Percentiles rank a stretch among this genome's conserved stretches.
Conservation (phyloP, 148 eudicot genomes). For the Pouteria glomerata region DNA sequence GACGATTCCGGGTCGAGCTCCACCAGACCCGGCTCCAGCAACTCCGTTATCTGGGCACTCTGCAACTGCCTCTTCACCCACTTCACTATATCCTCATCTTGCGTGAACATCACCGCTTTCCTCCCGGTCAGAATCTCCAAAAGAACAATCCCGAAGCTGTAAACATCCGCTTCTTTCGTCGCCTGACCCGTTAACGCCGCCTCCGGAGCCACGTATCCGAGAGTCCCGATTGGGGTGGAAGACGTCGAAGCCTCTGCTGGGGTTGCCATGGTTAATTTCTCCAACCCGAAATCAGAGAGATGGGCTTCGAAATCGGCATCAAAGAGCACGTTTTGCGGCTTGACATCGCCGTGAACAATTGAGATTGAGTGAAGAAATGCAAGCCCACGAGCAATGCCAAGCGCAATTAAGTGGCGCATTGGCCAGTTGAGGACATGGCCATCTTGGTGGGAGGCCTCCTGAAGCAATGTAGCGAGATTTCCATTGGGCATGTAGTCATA, state of each 20-base stretch:
- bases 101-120: conserved; percentile 68
- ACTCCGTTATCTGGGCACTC: conserved; percentile 59
- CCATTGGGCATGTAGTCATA: conserved; percentile 93
- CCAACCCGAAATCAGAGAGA: conserved; percentile 71
- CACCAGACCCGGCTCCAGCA: conserved; percentile 65
- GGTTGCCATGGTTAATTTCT: conserved; percentile 33
- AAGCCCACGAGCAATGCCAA: conserved; percentile 80
- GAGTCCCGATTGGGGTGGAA: conserved; percentile 44
- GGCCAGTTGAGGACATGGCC: conserved; percentile 91
- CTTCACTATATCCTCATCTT: conserved; percentile 78
- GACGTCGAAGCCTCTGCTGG: conserved; percentile 51
- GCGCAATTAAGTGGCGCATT: conserved; percentile 77
- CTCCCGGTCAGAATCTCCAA: conserved; percentile 67
- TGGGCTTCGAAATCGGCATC: conserved; percentile 93
- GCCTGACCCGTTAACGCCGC: conserved; percentile 35
- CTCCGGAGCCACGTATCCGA: conserved; percentile 71
- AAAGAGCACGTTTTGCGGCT: conserved; percentile 67
- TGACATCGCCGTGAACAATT: conserved; percentile 64
- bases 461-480: conserved; percentile 66
- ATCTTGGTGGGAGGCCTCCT: conserved; percentile 87
- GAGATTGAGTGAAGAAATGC: conserved; percentile 53
- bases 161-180: conserved; percentile 60
- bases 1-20: conserved; percentile 87
- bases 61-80: conserved; percentile 84
- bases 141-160: conserved; percentile 75